Conservation (phyloP, 2,329 filamentous ascomycete genomes). For the Ascochyta viciae-villosae region DNA sequence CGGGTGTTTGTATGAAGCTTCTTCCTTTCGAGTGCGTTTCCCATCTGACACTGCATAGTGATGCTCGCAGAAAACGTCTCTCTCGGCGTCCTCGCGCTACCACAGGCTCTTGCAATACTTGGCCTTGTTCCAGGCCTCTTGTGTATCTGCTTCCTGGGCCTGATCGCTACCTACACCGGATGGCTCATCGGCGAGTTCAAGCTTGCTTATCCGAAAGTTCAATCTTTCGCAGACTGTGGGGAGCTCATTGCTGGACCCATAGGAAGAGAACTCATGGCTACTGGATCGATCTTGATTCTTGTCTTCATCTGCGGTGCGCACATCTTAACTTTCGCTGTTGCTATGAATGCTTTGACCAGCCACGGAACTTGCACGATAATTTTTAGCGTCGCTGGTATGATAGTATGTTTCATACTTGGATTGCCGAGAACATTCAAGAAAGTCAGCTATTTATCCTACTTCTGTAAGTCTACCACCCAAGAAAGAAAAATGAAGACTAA, state of each 20-base stretch:
- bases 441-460: constrained; percentile 67
- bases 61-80: constrained; percentile 68
- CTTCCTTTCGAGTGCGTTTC: neutral
- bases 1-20: constrained; percentile 47
- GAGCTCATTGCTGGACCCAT: constrained; percentile 66
- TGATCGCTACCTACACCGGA: constrained; percentile 66
- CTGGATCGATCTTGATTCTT: constrained; percentile 68
- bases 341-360: constrained; percentile 69
- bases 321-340: constrained; percentile 72
- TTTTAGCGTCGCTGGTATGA: constrained; percentile 66
- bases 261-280: constrained; percentile 68
- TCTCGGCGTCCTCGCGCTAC: constrained; percentile 63
- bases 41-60: constrained; percentile 38
- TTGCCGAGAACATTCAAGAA: constrained; percentile 69
- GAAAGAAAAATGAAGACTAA: constrained; percentile 4
- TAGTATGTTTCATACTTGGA: constrained; percentile 65
- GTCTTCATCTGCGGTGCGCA: constrained; percentile 76
- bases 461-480: constrained; percentile 52
- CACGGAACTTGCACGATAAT: constrained; percentile 69
- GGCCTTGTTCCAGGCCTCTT: constrained; percentile 63
- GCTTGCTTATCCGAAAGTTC: constrained; percentile 63
- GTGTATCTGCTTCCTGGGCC: constrained; percentile 60
- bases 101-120: constrained; percentile 59
- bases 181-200: constrained; percentile 68
- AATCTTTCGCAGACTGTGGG: constrained; percentile 73